A percentile compares a stretch with the other conserved stretches of the same genome.
Conservation (phyloP, 768 basidiomycete genomes). For the Lactifluus hygrophoroides region DNA sequence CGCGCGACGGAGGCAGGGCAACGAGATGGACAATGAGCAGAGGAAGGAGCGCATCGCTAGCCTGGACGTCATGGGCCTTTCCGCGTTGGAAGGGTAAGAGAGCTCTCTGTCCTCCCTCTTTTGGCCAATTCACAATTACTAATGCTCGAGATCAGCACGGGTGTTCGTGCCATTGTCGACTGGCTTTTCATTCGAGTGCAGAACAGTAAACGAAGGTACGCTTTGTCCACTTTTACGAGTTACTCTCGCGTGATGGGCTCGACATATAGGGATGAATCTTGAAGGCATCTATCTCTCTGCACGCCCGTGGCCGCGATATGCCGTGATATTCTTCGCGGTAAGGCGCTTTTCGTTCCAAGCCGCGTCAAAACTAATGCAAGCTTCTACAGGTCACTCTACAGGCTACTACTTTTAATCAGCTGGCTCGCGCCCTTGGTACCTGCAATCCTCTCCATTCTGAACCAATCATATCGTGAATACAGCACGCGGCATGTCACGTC, state of each 20-base stretch:
- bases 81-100: conserved; percentile 80
- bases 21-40: conserved; percentile 26
- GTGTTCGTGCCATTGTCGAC: conserved; percentile 82
- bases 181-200: conserved; percentile 94
- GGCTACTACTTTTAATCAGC: conserved; percentile 20
- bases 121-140: neutral
- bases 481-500: conserved; percentile 78
- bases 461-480: conserved; percentile 85
- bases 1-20: conserved; percentile 43
- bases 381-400: neutral
- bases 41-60: conserved; percentile 37
- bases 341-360: neutral
- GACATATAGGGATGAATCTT: conserved; percentile 10
- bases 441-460: conserved; percentile 81
- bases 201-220: conserved; percentile 63
- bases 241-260: neutral
- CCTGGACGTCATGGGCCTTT: conserved; percentile 71
- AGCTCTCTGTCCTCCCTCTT: neutral
- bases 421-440: conserved; percentile 33
- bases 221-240: neutral
- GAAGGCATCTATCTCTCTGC: neutral
- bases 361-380: neutral
- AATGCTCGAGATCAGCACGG: conserved; percentile 47
- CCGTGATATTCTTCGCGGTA: neutral
- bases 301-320: neutral